Conservation (phyloP, 495 filamentous ascomycete genomes). For the Aeminium ludgeri region DNA sequence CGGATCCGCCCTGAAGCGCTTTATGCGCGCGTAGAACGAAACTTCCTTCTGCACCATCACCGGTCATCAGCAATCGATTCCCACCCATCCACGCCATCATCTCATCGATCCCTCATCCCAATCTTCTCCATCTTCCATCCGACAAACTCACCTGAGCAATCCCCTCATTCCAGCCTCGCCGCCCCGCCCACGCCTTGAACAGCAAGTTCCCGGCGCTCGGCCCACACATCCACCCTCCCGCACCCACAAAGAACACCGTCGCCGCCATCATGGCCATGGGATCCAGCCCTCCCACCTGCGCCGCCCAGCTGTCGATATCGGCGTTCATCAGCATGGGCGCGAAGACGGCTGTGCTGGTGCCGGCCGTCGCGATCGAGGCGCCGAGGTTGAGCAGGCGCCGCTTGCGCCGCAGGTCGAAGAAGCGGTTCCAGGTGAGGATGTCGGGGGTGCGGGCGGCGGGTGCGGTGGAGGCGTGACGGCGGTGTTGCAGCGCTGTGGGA, state of each 20-base stretch:
- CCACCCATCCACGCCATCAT: not conserved
- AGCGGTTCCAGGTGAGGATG: constrained; percentile 72
- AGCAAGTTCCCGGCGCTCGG: constrained; percentile 59
- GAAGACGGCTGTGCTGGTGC: constrained; percentile 41
- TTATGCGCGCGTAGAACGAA: constrained; percentile 77
- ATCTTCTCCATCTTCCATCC: not conserved
- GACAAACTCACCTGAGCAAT: constrained; percentile 44
- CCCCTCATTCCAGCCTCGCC: constrained; percentile 45
- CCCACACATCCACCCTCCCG: constrained; percentile 69
- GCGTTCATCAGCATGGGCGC: constrained; percentile 44
- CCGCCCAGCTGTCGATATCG: constrained; percentile 51
- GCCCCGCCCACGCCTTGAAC: constrained; percentile 52
- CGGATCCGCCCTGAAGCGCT: constrained; percentile 79
- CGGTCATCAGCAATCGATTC: constrained; percentile 9
- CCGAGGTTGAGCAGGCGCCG: constrained; percentile 68
- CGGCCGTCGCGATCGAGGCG: constrained; percentile 49
- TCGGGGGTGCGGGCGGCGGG: constrained; percentile 18
- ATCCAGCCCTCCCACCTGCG: constrained; percentile 53
- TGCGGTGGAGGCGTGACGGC: constrained; percentile 25
- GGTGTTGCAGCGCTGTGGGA: too few species aligned
- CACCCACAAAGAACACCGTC: constrained; percentile 52
- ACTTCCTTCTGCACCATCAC: constrained; percentile 66
- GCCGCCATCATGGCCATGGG: constrained; percentile 71
- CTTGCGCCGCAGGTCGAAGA: constrained; percentile 73
- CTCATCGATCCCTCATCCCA: not conserved